Base-by-base conservation (phyloP, 345 rosid species). In the Lepidium didymum region DNA sequence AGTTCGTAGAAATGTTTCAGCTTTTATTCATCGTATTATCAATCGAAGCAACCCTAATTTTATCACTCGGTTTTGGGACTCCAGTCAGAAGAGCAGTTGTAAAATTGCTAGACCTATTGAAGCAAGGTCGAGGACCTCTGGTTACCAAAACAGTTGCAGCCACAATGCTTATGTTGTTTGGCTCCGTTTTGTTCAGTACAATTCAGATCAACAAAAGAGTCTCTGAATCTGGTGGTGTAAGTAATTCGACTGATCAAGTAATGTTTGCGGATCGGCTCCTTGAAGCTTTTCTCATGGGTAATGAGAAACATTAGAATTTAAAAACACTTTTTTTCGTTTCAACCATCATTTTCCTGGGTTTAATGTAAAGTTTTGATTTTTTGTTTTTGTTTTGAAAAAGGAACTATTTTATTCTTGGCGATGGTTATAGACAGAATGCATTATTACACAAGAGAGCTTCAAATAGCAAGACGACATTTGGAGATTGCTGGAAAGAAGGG, bases 381-480 rank as follows among this genome's bases (percentile, higher is more conserved):
- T 59, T 5, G 4, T 53, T 8, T 45, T 0, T 31, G 18, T 0
- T 70, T 43, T 61, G 3, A 56, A 56, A 50, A 53, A 68, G 78
- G 70, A 42, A 62, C 70, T 5, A 58, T 68, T 27, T 47, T 75
- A 66, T 75, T 68, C 65, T 27, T 68, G 64, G 78, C 70, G 41
- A 56, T 75, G 78, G 74, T 75, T 23, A 75, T 62, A 40, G 78
- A 75, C 25, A 75, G 78, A 16, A 68, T 75, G 69, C 78, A 75
- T 75, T 75, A 75, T 37, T 75, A 68, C 70, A 55, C 78, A 33
- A 75, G 74, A 62, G 78, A 75, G 69, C 78, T 75, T 56, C 78
- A 75, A 47, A 75, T 41, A 27, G 56, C 74, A 12, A 75, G 70
- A 56, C 62, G 74, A 68, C 68, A 68, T 42, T 68, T 68, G 69